Evolutionary conservation across 306 rosid species (phyloP), one percentile per base, ranked within the genome.

Genomic region (Lotus japonicus): DNA sequence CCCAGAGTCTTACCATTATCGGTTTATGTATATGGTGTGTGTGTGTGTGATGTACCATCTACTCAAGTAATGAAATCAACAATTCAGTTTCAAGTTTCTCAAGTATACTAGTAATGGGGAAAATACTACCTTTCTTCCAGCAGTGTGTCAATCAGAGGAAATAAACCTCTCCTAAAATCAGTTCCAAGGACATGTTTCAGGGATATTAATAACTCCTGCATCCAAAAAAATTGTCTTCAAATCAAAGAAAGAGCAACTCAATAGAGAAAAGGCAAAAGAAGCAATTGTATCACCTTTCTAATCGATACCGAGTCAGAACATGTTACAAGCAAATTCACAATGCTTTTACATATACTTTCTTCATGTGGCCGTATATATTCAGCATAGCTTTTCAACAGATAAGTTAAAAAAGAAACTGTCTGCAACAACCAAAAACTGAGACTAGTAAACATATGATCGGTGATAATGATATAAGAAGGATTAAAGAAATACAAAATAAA

Each of bases 141-240:
- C 42, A 95, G 86, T 5, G 96, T 95, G 77, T 95, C 99, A 71
- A 95, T 90, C 79, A 95, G 73, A 39, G 99, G 99, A 90, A 95
- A 95, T 80, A 95, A 88, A 44, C 99, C 99, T 82, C 97, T 85
- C 82, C 95, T 88, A 78, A 89, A 90, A 82, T 95, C 99, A 6
- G 97, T 90, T 80, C 99, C 99, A 72, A 95, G 99, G 74, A 95
- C 97, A 85, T 90, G 99, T 79, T 95, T 95, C 71, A 90, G 84
- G 52, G 99, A 91, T 42, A 95, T 92, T 68, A 95, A 83, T 61
- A 95, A 73, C 75, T 95, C 99, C 99, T 95, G 97, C 86, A 76
- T 26, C 71, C 75, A 81, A 76, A 68, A 82, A 39, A 21, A 51
- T 57, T 56, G 54, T 36, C 52, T 50, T 80, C 33, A 58, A 44